A percentile compares a stretch with the other conserved stretches of the same genome.
Conservation (phyloP, 192 early-diverging fungal genomes). For the Coemansia sp. region DNA sequence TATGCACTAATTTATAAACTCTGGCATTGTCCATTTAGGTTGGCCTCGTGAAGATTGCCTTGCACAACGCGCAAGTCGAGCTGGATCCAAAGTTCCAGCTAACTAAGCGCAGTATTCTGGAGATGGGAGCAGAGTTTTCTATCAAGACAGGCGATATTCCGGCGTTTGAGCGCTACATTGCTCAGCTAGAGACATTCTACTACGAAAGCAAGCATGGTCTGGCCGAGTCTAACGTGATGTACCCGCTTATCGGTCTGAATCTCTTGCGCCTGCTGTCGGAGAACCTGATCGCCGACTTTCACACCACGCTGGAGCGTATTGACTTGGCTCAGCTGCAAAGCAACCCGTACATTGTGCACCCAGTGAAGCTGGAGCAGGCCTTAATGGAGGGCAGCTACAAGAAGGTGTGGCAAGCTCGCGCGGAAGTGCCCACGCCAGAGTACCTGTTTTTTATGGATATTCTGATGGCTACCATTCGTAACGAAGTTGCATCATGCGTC, state of each 20-base stretch:
- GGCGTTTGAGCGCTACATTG: conserved; percentile 94
- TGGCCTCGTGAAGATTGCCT: conserved; percentile 33
- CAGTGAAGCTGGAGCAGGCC: conserved; percentile 92
- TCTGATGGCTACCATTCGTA: conserved; percentile 89
- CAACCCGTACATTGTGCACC: conserved; percentile 88
- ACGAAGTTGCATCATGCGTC: conserved; percentile 93
- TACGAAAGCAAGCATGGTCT: conserved; percentile 64
- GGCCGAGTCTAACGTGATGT: conserved; percentile 79
- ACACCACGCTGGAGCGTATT: conserved; percentile 93
- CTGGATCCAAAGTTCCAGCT: conserved; percentile 34
- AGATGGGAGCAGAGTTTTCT: conserved; percentile 88
- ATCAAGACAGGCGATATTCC: conserved; percentile 85
- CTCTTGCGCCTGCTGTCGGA: conserved; percentile 91
- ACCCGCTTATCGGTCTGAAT: conserved; percentile 90
- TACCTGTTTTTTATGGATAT: conserved; percentile 95
- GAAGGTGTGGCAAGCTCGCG: conserved; percentile 90
- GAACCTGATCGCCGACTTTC: conserved; percentile 96
- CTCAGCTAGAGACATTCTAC: conserved; percentile 90
- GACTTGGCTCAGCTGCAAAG: conserved; percentile 75
- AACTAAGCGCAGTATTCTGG: conserved; percentile 62
- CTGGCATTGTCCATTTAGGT: conserved; percentile 26
- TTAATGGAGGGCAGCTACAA: conserved; percentile 99
- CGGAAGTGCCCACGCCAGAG: conserved; percentile 87
- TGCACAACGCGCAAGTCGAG: conserved; percentile 34
- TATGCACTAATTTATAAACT: background rate